Conservation (phyloP, 2,329 filamentous ascomycete genomes). For the Endothia cerciana region DNA sequence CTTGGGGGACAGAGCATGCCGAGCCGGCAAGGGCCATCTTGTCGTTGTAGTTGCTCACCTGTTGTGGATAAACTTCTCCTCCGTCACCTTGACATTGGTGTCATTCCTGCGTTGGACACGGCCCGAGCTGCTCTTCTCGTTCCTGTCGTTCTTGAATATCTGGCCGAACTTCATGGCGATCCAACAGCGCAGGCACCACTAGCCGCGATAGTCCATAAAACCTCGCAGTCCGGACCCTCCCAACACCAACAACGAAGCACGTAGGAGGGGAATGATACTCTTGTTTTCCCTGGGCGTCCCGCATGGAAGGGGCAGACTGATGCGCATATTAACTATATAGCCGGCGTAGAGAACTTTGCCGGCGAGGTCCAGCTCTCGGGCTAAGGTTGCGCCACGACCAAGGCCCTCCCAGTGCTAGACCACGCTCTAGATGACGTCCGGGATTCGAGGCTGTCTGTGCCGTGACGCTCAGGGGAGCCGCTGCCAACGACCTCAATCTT, state of each 20-base stretch:
- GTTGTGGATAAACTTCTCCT: conserved; percentile 1
- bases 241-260: neutral
- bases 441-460: neutral
- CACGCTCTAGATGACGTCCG: neutral
- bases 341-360: neutral
- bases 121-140: neutral
- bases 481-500: neutral
- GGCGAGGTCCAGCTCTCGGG: neutral
- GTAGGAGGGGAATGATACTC: neutral
- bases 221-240: neutral
- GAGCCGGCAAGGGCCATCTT: too few species aligned
- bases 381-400: neutral
- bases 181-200: neutral
- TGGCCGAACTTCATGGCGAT: conserved; percentile 11
- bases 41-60: neutral
- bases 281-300: too few species aligned
- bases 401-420: neutral
- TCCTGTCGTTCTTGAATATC: conserved; percentile 5
- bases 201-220: neutral
- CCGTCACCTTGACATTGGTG: neutral
- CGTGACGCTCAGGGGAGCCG: neutral
- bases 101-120: neutral
- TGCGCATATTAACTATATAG: neutral
- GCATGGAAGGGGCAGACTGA: neutral
- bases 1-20: too few species aligned